Evolutionary conservation across 163 green algal species (phyloP).

Genomic region (Scenedesmus sp.): DNA sequence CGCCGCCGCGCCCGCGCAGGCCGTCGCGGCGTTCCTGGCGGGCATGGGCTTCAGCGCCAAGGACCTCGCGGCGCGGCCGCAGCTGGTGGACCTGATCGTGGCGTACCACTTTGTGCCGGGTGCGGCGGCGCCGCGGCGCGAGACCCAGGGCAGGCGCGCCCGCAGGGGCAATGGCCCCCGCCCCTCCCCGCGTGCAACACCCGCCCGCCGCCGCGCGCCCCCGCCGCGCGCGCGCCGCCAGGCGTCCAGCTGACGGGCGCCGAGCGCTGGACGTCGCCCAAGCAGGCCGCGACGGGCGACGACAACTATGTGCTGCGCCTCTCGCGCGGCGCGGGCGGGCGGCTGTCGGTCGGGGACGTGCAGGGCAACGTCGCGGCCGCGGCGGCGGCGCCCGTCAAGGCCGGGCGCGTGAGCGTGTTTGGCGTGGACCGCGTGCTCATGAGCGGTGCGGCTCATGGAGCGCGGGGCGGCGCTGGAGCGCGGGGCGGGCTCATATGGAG

Average conservation of each 20-base stretch:
- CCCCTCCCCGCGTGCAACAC: no score
- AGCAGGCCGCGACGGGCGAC: slow-evolving; percentile 18
- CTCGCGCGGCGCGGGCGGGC: not conserved
- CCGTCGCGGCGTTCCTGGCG: slow-evolving; percentile 16
- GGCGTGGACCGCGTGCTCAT: slow-evolving; percentile 25
- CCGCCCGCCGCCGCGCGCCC: no score
- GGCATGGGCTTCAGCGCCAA: slow-evolving; percentile 13
- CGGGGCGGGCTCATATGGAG: no score
- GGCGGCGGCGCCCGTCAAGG: slow-evolving; percentile 1
- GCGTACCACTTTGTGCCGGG: slow-evolving; percentile 38
- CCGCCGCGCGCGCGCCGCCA: not conserved
- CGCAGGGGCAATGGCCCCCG: no score
- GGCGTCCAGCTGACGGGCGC: slow-evolving; percentile 12
- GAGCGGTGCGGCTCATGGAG: slow-evolving; percentile 27
- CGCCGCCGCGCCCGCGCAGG: not conserved
- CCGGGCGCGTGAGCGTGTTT: slow-evolving; percentile 7
- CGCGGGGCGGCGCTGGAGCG: no score
- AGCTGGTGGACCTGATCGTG: slow-evolving; percentile 28
- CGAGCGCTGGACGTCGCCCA: not conserved
- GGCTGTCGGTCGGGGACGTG: slow-evolving; percentile 18
- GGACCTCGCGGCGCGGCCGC: not conserved
- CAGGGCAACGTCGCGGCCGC: slow-evolving; percentile 12
- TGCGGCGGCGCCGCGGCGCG: no score
- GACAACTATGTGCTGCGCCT: slow-evolving; percentile 23
- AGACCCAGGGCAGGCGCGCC: no score